Evolutionary conservation across 805 yeast species (phyloP).

Genomic region (Wickerhamiella australiensis): DNA sequence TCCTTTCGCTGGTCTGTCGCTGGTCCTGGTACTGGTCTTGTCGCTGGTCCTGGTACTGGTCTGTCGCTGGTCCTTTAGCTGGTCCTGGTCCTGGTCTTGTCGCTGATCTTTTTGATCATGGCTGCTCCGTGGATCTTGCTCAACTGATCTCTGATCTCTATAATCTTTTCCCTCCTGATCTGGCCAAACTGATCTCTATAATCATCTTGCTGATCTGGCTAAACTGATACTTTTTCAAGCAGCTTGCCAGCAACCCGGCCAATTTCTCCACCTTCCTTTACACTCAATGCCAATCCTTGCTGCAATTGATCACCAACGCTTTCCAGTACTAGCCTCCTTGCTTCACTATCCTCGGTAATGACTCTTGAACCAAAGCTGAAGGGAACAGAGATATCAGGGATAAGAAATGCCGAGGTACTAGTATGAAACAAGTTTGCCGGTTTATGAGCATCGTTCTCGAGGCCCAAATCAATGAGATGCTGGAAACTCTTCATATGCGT

Average conservation of each 20-base stretch:
- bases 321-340: conserved; percentile 43
- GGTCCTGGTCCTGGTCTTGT: too few relatives aligned
- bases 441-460: neutral
- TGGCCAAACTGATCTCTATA: too few relatives aligned
- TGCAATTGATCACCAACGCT: conserved; percentile 39
- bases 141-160: too few relatives aligned
- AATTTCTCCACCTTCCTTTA: conserved; percentile 62
- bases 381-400: conserved; percentile 49
- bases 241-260: conserved; percentile 37
- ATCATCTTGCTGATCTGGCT: too few relatives aligned
- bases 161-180: too few relatives aligned
- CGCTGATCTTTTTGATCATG: too few relatives aligned
- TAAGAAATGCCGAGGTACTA: conserved; percentile 39
- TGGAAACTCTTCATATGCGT: conserved; percentile 19
- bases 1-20: too few relatives aligned
- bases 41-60: too few relatives aligned
- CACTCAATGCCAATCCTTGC: conserved; percentile 38
- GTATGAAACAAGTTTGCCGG: conserved; percentile 32
- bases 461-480: conserved; percentile 17
- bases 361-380: conserved; percentile 31
- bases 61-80: too few relatives aligned
- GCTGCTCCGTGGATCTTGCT: too few relatives aligned
- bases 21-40: too few relatives aligned
- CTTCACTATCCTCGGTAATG: conserved; percentile 49
- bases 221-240: neutral